A percentile compares a stretch with the other conserved stretches of the same genome.
phyloP scores from a whole-genome alignment of 495 filamentous ascomycete species.

The Hyaloscypha finlandica region DNA sequence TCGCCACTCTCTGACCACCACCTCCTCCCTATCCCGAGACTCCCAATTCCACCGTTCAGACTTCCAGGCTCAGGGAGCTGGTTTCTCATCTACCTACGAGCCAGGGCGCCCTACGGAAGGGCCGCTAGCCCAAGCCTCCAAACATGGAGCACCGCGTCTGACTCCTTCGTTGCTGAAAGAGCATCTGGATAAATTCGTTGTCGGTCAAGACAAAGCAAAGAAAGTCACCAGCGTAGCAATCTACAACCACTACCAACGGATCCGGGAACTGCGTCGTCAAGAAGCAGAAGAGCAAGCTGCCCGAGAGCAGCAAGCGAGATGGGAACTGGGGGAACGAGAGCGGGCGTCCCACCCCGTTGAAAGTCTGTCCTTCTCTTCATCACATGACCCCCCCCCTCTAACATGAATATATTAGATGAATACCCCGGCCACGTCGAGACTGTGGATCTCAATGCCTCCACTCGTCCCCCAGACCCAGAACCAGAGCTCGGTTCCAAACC shows the following conservation, averaged over 20 bases:
- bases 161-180: constrained; percentile 85
- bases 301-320: constrained; percentile 44
- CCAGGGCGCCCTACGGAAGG: constrained; percentile 57
- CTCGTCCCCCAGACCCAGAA: constrained; percentile 31
- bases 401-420: constrained; percentile 61
- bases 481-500: constrained; percentile 38
- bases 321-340: constrained; percentile 36
- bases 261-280: constrained; percentile 76
- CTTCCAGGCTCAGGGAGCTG: constrained; percentile 50
- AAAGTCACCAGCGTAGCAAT: constrained; percentile 89
- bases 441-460: constrained; percentile 40
- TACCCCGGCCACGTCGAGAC: constrained; percentile 72
- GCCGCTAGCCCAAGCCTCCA: constrained; percentile 56
- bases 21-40: constrained; percentile 9
- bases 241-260: constrained; percentile 95
- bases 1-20: constrained; percentile 20
- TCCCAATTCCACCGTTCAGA: constrained; percentile 65
- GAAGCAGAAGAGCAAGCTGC: constrained; percentile 63
- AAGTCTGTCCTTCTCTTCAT: constrained; percentile 10
- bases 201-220: constrained; percentile 96
- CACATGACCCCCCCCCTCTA: constrained; percentile 15
- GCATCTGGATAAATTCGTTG: constrained; percentile 92
- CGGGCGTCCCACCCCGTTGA: constrained; percentile 28
- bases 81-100: constrained; percentile 78
- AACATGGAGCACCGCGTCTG: constrained; percentile 67